These are phyloP conservation scores for Mortierella sp. DNA, from an alignment of 371 early-diverging fungal genomes.

Conservation along the genomic window DNA sequence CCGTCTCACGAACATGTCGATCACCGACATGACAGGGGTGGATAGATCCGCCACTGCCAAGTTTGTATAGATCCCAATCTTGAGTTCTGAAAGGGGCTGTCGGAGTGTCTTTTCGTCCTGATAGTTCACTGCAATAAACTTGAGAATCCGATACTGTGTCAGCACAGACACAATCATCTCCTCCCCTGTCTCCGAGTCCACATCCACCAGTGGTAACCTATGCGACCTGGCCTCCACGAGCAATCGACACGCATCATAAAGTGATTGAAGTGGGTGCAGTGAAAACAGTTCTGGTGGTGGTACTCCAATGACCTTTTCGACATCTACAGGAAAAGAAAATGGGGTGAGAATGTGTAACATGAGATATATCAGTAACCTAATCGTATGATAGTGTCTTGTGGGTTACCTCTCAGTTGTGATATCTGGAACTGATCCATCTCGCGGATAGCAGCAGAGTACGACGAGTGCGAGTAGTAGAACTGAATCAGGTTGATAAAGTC, in stretches of 20 bases:
- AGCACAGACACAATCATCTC: conserved; percentile 93
- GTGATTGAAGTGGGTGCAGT: conserved; percentile 84
- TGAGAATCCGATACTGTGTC: conserved; percentile 90
- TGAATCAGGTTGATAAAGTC: conserved; percentile 94
- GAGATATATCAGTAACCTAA: neutral
- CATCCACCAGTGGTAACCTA: conserved; percentile 89
- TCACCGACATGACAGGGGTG: conserved; percentile 87
- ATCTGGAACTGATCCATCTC: conserved; percentile 89
- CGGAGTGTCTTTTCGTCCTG: conserved; percentile 72
- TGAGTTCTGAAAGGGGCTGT: conserved; percentile 77
- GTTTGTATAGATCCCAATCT: conserved; percentile 87
- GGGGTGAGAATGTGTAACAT: neutral
- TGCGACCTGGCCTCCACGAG: conserved; percentile 84
- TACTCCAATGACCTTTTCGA: conserved; percentile 66
- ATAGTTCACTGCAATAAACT: conserved; percentile 88
- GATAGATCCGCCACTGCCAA: conserved; percentile 81
- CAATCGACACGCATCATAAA: conserved; percentile 84
- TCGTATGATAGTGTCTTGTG: neutral
- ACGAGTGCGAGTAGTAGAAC: conserved; percentile 85
- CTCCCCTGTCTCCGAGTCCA: conserved; percentile 73
- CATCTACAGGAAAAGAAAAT: conserved; percentile 42
- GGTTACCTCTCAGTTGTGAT: conserved; percentile 70
- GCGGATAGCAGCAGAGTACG: conserved; percentile 80
- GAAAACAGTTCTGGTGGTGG: conserved; percentile 70
- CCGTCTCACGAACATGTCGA: conserved; percentile 88